Percentiles rank a stretch among this genome's conserved stretches.
Conservation (phyloP, 768 basidiomycete species). For the Sporobolomyces roseus region DNA sequence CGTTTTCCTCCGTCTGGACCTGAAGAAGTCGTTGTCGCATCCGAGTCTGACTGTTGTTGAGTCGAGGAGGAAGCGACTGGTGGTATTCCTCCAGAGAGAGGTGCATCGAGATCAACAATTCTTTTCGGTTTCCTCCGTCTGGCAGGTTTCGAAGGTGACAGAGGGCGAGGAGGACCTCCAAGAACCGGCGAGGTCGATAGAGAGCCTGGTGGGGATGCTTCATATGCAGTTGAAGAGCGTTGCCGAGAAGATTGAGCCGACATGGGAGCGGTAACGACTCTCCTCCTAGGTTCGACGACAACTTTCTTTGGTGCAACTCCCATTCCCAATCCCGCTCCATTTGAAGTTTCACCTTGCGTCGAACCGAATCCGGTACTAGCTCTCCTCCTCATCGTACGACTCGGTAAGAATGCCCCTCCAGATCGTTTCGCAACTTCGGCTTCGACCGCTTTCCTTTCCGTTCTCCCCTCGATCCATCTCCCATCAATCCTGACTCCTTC, state of each 20-base stretch:
- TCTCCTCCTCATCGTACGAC: background rate
- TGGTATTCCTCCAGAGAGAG: background rate
- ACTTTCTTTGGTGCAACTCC: conserved; percentile 23
- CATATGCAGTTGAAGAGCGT: background rate
- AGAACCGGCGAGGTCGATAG: conserved; percentile 14
- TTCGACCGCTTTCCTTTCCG: conserved; percentile 23
- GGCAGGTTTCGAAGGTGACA: conserved; percentile 28
- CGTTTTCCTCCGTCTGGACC: background rate
- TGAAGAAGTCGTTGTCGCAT: conserved; percentile 5
- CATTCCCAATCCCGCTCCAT: background rate
- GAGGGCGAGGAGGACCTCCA: background rate
- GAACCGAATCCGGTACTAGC: background rate
- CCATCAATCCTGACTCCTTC: conserved; percentile 31
- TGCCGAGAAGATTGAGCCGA: no score
- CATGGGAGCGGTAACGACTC: conserved; percentile 29
- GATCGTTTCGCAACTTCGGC: conserved; percentile 8
- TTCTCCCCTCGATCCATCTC: conserved; percentile 3
- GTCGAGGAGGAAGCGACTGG: background rate
- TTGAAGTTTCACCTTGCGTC: background rate
- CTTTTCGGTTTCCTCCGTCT: conserved; percentile 66
- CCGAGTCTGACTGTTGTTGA: conserved; percentile 6
- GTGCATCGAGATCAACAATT: conserved; percentile 68
- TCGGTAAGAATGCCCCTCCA: background rate
- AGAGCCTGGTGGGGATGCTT: background rate
- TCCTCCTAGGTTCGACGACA: conserved; percentile 31